These are phyloP conservation scores for Verticillium zaregamsianum DNA, from an alignment of 2,329 filamentous ascomycete genomes.

Conservation along the genomic window DNA sequence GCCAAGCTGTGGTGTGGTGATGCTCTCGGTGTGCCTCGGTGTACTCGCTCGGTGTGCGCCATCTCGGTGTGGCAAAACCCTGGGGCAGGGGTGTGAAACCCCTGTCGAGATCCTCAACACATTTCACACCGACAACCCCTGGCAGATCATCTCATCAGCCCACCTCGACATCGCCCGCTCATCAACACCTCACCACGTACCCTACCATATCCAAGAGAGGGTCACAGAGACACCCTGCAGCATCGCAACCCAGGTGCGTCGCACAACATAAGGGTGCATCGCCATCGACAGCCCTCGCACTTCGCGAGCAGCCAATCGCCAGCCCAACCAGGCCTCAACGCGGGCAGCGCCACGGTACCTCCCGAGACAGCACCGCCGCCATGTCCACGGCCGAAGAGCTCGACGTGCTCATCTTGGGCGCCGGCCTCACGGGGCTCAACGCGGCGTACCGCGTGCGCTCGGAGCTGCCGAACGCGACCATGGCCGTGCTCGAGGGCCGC, in stretches of 20 bases:
- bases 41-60: not conserved
- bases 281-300: too few species aligned
- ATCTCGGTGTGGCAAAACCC: not conserved
- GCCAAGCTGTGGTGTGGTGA: too few species aligned
- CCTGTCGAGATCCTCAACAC: not conserved
- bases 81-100: not conserved
- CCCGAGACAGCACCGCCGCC: not conserved
- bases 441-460: conserved; percentile 62
- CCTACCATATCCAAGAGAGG: not conserved
- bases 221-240: too few species aligned
- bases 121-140: not conserved
- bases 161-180: not conserved
- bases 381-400: conserved; percentile 15
- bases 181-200: not conserved
- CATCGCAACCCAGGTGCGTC: too few species aligned
- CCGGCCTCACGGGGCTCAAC: conserved; percentile 72
- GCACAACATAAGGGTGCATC: too few species aligned
- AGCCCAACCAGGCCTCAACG: too few species aligned
- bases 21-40: not conserved
- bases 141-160: not conserved
- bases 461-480: conserved; percentile 50
- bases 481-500: conserved; percentile 65
- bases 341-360: too few species aligned
- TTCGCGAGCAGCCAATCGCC: too few species aligned
- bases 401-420: conserved; percentile 64